phyloP scores from a whole-genome alignment of 805 yeast species.

The Blastobotrys mokoenaii region DNA sequence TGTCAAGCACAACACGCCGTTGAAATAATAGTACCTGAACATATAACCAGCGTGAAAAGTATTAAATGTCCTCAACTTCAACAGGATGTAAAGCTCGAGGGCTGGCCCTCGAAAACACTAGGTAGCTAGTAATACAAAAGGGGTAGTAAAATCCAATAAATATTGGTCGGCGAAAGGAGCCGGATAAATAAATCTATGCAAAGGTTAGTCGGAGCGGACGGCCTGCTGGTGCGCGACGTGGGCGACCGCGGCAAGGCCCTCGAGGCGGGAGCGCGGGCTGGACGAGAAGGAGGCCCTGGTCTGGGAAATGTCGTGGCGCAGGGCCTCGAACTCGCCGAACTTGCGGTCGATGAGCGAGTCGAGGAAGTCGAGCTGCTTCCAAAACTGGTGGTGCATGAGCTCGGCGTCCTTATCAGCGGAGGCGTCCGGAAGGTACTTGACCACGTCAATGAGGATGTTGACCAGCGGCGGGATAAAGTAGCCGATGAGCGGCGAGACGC shows the following conservation, averaged over 20 bases:
- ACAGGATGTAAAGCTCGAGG: no score
- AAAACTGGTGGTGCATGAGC: background rate
- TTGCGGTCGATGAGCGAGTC: constrained; percentile 12
- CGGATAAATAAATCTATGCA: no score
- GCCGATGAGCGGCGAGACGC: constrained; percentile 17
- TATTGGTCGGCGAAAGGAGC: no score
- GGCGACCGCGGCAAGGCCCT: constrained; percentile 20
- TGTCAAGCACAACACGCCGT: no score
- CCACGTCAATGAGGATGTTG: constrained; percentile 6
- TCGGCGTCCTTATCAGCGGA: background rate
- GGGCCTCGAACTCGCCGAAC: constrained; percentile 11
- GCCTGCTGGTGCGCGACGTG: constrained; percentile 7
- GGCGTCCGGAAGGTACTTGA: background rate
- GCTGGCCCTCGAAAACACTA: no score
- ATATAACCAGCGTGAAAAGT: no score
- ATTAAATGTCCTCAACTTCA: no score
- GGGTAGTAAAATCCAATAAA: no score
- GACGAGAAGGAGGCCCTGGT: background rate
- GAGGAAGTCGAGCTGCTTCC: constrained; percentile 9
- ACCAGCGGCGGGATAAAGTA: constrained; percentile 14
- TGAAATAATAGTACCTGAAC: no score
- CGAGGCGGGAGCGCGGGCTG: constrained; percentile 9
- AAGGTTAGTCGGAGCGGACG: no score
- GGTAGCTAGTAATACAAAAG: no score
- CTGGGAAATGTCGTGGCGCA: constrained; percentile 6